Conservation (phyloP, 2,329 filamentous ascomycete genomes). For the Sarocladiaceae sp. region DNA sequence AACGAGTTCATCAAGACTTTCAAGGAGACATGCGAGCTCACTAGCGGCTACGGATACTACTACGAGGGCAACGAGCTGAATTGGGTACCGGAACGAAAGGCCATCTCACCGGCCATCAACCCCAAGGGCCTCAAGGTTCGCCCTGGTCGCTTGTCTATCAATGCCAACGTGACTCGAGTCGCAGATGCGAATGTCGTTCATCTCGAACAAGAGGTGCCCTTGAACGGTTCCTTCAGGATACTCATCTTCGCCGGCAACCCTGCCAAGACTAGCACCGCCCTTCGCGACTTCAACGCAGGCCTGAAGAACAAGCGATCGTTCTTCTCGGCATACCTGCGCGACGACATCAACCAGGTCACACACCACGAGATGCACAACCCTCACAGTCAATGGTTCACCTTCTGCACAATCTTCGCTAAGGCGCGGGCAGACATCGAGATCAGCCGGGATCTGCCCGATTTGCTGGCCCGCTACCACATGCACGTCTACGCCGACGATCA, state of each 20-base stretch:
- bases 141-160: slow-evolving; percentile 72
- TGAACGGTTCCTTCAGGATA: slow-evolving; percentile 84
- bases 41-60: slow-evolving; percentile 83
- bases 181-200: slow-evolving; percentile 87
- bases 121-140: slow-evolving; percentile 61
- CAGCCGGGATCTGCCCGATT: slow-evolving; percentile 60
- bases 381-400: slow-evolving; percentile 75
- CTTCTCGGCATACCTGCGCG: slow-evolving; percentile 60
- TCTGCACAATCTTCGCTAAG: slow-evolving; percentile 71
- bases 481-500: slow-evolving; percentile 86
- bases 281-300: slow-evolving; percentile 65
- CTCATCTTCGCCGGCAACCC: slow-evolving; percentile 80
- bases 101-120: slow-evolving; percentile 66
- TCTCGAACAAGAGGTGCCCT: slow-evolving; percentile 82
- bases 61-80: slow-evolving; percentile 82
- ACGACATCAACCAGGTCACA: slow-evolving; percentile 58
- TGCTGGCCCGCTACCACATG: slow-evolving; percentile 72
- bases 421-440: slow-evolving; percentile 70
- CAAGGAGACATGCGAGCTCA: slow-evolving; percentile 89
- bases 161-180: slow-evolving; percentile 78
- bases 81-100: slow-evolving; percentile 71
- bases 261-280: slow-evolving; percentile 52
- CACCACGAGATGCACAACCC: slow-evolving; percentile 83
- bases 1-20: slow-evolving; percentile 87
- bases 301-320: slow-evolving; percentile 67